Evolutionary conservation across 1,284 basidiomycete genomes (phyloP).

Genomic region (Tilletiaria anomala): DNA sequence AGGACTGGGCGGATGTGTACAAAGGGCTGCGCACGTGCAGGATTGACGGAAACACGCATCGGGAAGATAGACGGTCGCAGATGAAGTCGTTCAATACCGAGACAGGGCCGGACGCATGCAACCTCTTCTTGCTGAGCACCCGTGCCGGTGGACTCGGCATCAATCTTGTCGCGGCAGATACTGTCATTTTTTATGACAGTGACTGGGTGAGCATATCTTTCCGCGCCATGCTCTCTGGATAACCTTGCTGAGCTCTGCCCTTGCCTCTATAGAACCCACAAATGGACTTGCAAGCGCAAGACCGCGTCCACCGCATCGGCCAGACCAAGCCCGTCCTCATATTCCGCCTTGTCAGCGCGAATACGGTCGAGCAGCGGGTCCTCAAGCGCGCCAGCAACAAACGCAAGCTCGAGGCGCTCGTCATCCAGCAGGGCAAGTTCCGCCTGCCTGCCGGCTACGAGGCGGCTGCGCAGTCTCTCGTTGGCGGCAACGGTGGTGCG

Average conservation of each 20-base stretch:
- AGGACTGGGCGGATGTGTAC: constrained; percentile 43
- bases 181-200: constrained; percentile 57
- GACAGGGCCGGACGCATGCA: constrained; percentile 52
- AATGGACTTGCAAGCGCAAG: constrained; percentile 90
- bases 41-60: constrained; percentile 71
- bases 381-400: constrained; percentile 75
- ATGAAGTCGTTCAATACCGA: constrained; percentile 72
- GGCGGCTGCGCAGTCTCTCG: constrained; percentile 1
- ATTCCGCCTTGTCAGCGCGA: constrained; percentile 57
- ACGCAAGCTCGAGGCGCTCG: constrained; percentile 75
- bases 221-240: neutral
- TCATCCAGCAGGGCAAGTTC: constrained; percentile 68
- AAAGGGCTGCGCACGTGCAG: constrained; percentile 71
- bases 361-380: constrained; percentile 82
- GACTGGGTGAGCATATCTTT: constrained; percentile 58
- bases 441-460: constrained; percentile 8
- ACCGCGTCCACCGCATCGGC: constrained; percentile 86
- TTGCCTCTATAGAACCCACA: constrained; percentile 56
- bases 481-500: constrained; percentile 58
- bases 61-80: constrained; percentile 63
- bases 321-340: constrained; percentile 56
- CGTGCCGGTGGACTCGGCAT: constrained; percentile 73
- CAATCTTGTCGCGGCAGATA: constrained; percentile 78
- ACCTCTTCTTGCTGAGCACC: constrained; percentile 78
- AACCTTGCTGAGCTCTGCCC: neutral